Conservation (phyloP, 768 basidiomycete species). For the Rhodotorula paludigena region DNA sequence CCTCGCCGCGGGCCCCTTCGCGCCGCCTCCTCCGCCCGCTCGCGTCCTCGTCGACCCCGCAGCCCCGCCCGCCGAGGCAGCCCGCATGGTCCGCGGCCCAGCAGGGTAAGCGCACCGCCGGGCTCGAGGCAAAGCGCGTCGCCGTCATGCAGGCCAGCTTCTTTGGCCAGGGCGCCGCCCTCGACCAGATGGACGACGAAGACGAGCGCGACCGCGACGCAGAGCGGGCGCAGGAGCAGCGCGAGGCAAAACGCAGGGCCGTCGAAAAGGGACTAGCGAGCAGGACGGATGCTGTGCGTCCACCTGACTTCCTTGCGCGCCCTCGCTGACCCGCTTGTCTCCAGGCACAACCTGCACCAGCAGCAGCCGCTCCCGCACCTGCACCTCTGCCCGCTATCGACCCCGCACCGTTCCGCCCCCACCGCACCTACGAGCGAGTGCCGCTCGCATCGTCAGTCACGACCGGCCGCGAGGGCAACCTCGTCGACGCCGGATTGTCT, state of each 20-base stretch:
- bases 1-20: not conserved
- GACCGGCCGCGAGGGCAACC: conserved; percentile 59
- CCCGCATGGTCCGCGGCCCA: not conserved
- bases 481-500: conserved; percentile 75
- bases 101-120: conserved; percentile 52
- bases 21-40: not conserved
- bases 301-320: not conserved
- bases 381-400: conserved; percentile 17
- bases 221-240: conserved; percentile 1
- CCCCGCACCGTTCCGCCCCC: conserved; percentile 33
- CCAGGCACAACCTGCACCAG: not conserved
- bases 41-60: not conserved
- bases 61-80: not conserved
- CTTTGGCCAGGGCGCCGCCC: conserved; percentile 51
- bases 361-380: conserved; percentile 17
- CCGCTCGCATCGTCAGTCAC: conserved; percentile 55
- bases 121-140: conserved; percentile 79
- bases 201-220: not conserved
- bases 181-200: not conserved
- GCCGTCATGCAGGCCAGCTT: conserved; percentile 89
- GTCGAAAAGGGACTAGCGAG: conserved; percentile 4
- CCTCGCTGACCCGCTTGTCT: not conserved
- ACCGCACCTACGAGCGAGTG: conserved; percentile 28
- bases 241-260: conserved; percentile 4
- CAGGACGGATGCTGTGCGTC: not conserved